A percentile compares a stretch with the other conserved stretches of the same genome.
Evolutionary conservation across 2,329 filamentous ascomycete genomes (phyloP).

Genomic region (Diaporthe capsici): DNA sequence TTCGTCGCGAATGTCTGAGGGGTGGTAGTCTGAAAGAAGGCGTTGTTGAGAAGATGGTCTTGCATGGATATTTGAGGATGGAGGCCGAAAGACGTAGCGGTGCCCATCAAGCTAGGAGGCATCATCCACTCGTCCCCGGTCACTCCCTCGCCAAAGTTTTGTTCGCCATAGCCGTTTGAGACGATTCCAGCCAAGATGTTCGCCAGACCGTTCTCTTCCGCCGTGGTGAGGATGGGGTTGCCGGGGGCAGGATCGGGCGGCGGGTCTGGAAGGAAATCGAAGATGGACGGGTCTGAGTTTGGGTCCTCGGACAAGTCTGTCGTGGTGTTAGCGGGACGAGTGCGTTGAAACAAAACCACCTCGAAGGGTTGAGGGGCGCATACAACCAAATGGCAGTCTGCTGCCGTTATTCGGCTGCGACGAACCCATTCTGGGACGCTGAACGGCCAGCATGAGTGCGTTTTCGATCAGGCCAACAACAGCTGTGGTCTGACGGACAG

Average conservation of each 20-base stretch:
- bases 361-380: constrained; percentile 50
- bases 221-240: constrained; percentile 72
- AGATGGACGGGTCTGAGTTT: constrained; percentile 35
- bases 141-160: constrained; percentile 63
- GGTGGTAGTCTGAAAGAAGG: constrained; percentile 48
- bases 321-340: constrained; percentile 5
- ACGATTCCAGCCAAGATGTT: constrained; percentile 70
- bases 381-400: constrained; percentile 76
- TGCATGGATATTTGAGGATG: constrained; percentile 54
- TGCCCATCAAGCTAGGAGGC: constrained; percentile 76
- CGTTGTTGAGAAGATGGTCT: constrained; percentile 46
- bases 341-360: neutral
- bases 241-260: constrained; percentile 75
- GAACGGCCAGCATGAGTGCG: constrained; percentile 71
- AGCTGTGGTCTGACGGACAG: constrained; percentile 26
- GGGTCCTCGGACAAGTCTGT: constrained; percentile 33
- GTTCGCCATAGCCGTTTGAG: constrained; percentile 58
- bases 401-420: constrained; percentile 68
- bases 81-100: constrained; percentile 73
- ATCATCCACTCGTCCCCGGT: constrained; percentile 69
- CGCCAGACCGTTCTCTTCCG: constrained; percentile 70
- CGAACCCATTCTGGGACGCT: constrained; percentile 72
- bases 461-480: constrained; percentile 44
- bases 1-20: constrained; percentile 27
- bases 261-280: constrained; percentile 60